Percentiles rank a stretch among this genome's conserved stretches.
phyloP scores from a whole-genome alignment of 2,329 filamentous ascomycete genomes.

The Berkeleyomyces basicola region DNA sequence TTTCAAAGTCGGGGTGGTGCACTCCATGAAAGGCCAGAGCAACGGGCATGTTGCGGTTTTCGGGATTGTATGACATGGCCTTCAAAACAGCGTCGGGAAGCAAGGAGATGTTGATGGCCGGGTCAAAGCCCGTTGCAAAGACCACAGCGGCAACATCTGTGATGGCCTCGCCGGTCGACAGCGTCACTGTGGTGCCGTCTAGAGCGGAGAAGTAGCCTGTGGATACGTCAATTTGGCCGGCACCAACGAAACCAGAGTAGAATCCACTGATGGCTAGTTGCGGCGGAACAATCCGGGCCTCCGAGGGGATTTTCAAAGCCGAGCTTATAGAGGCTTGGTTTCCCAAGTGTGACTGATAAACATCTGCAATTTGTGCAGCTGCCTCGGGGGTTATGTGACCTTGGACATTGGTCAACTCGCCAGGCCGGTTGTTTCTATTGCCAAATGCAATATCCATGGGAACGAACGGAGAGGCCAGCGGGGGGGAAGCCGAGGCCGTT shows the following conservation, averaged over 20 bases:
- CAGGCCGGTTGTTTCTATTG: slow-evolving; percentile 45
- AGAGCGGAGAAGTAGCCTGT: slow-evolving; percentile 28
- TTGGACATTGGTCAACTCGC: slow-evolving; percentile 38
- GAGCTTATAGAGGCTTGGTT: slow-evolving; percentile 33
- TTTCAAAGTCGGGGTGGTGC: slow-evolving; percentile 41
- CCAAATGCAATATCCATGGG: slow-evolving; percentile 59
- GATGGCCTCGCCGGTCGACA: slow-evolving; percentile 24
- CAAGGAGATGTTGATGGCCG: slow-evolving; percentile 46
- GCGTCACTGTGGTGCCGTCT: slow-evolving; percentile 21
- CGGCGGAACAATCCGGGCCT: slow-evolving; percentile 34
- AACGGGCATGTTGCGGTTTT: slow-evolving; percentile 40
- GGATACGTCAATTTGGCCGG: slow-evolving; percentile 37
- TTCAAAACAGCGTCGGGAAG: slow-evolving; percentile 39
- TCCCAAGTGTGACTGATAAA: slow-evolving; percentile 17
- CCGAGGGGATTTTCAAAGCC: slow-evolving; percentile 20
- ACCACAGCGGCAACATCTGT: slow-evolving; percentile 49
- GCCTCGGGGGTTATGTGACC: slow-evolving; percentile 37
- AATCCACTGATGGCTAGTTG: slow-evolving; percentile 55
- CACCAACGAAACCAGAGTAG: slow-evolving; percentile 59
- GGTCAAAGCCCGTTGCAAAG: slow-evolving; percentile 59
- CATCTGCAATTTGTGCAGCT: slow-evolving; percentile 34
- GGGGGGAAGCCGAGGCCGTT: not conserved
- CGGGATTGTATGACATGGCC: slow-evolving; percentile 39
- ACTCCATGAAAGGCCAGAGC: slow-evolving; percentile 53
- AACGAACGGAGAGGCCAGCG: slow-evolving; percentile 33